Conservation (phyloP, 2,329 filamentous ascomycete genomes). For the Arthrobotrys iridis region DNA sequence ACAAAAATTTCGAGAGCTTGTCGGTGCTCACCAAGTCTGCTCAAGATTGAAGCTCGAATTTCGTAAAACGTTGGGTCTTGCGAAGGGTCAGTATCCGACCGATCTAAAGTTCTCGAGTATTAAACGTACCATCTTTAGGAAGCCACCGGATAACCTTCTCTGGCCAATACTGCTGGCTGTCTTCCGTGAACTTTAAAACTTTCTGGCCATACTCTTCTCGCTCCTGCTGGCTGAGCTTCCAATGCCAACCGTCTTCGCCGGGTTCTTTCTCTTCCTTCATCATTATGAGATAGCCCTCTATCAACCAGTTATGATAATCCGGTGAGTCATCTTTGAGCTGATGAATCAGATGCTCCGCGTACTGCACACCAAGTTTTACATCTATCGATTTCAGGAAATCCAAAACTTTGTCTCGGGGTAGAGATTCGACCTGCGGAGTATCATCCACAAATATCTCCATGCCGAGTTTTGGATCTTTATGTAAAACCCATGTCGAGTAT, state of each 20-base stretch:
- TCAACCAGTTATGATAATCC: conserved; percentile 85
- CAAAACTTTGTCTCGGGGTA: conserved; percentile 80
- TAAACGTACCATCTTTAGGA: conserved; percentile 76
- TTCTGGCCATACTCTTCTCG: conserved; percentile 70
- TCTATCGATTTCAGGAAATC: conserved; percentile 78
- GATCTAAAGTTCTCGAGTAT: conserved; percentile 22
- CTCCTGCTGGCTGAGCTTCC: conserved; percentile 62
- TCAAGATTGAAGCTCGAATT: conserved; percentile 86
- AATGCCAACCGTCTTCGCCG: conserved; percentile 62
- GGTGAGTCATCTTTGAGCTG: conserved; percentile 86
- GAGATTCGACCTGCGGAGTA: conserved; percentile 89
- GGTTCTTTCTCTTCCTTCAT: conserved; percentile 64
- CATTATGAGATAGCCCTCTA: conserved; percentile 74
- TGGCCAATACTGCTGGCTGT: conserved; percentile 82
- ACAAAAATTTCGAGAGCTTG: conserved; percentile 98
- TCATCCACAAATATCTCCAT: conserved; percentile 96
- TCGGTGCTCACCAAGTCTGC: conserved; percentile 94
- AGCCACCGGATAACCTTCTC: conserved; percentile 80
- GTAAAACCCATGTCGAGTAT: conserved; percentile 87
- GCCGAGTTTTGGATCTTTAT: conserved; percentile 75
- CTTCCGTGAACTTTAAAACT: conserved; percentile 78
- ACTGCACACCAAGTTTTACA: conserved; percentile 76
- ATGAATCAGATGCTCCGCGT: conserved; percentile 88
- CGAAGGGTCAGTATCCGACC: conserved; percentile 52
- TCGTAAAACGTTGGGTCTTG: conserved; percentile 87